Conservation (phyloP, 768 basidiomycete species). For the Candolleomyces aberdarensis region DNA sequence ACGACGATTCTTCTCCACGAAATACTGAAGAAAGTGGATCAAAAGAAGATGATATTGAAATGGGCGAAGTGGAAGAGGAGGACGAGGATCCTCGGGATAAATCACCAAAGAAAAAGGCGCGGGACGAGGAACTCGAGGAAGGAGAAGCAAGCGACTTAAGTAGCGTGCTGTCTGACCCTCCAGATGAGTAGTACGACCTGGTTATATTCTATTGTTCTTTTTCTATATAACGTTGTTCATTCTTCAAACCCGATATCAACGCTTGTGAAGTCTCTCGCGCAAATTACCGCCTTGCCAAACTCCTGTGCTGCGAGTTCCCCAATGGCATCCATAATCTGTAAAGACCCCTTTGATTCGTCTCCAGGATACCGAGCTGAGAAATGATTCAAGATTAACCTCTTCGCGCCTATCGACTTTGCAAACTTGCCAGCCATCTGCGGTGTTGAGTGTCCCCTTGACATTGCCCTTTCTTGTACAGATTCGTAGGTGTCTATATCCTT, state of each 20-base stretch:
- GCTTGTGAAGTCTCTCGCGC: slow-evolving; percentile 76
- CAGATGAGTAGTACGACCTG: slow-evolving; percentile 38
- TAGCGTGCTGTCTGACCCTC: slow-evolving; percentile 74
- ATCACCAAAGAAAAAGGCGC: slow-evolving; percentile 45
- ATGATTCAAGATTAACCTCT: slow-evolving; percentile 73
- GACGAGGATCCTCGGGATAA: slow-evolving; percentile 64
- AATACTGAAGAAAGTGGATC: background rate
- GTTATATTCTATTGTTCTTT: slow-evolving; percentile 7
- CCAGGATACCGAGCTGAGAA: slow-evolving; percentile 81
- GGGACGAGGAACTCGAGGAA: slow-evolving; percentile 75
- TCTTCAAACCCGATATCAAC: slow-evolving; percentile 48
- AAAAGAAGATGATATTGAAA: slow-evolving; percentile 71
- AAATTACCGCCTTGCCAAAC: slow-evolving; percentile 57
- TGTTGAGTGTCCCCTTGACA: slow-evolving; percentile 84
- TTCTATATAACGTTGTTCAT: slow-evolving; percentile 14
- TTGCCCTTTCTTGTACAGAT: slow-evolving; percentile 59
- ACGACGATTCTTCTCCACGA: slow-evolving; percentile 15
- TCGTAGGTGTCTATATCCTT: slow-evolving; percentile 61
- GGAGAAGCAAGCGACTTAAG: slow-evolving; percentile 83
- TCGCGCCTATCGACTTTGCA: slow-evolving; percentile 61
- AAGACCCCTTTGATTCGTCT: slow-evolving; percentile 50
- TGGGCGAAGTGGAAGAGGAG: slow-evolving; percentile 86
- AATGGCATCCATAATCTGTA: slow-evolving; percentile 62
- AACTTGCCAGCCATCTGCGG: slow-evolving; percentile 88
- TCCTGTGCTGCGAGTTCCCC: slow-evolving; percentile 48